Evolutionary conservation across 345 rosid genomes (phyloP), one percentile per base, ranked within the genome.

Genomic region (Toxicodendron radicans): DNA sequence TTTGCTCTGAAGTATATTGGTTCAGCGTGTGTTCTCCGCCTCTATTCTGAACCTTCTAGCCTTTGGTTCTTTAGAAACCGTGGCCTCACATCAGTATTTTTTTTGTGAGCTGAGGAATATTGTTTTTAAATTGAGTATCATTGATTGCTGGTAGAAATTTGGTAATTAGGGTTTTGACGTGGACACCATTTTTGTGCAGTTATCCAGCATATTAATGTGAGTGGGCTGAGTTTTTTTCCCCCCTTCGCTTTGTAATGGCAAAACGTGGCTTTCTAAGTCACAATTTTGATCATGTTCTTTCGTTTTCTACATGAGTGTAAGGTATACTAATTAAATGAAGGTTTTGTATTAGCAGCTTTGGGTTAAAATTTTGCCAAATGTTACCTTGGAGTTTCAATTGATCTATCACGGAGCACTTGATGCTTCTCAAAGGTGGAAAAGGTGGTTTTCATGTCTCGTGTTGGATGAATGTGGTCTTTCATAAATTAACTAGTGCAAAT

Each of bases 41-140:
- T 18, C 16, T 71, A 27, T 27, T 27, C 57, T 59, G 45, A 27
- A 60, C 7, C 32, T 20, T 54, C 10, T 66, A 48, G 57, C 41
- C 4, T 21, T 27, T 35, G 46, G 38, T 51, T 49, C 27, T 51
- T 30, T 51, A 18, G 13, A 11, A 0, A 41, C n/a, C 17, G 58
- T 45, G 35, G 13, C 23, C 35, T 58, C 54, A 45, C 43, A 0
- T 38, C 43, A 24, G 3, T 27, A 1, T 27, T 27, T 27, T 27
- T 62, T 58, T 72, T 6, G 62, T 72, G 24, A 11, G 66, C 56
- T 60, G 30, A 21, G 45, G 69, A 67, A 57, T 71, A 35, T 67
- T 49, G 33, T 52, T 68, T 61, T 7, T 23, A 30, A 71, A 0
- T 20, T 20, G 13, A n/a, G n/a, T 14, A 18, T 58, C 12, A 3